Conservation (phyloP, 2,329 filamentous ascomycete genomes). For the Cladophialophora chaetospira region DNA sequence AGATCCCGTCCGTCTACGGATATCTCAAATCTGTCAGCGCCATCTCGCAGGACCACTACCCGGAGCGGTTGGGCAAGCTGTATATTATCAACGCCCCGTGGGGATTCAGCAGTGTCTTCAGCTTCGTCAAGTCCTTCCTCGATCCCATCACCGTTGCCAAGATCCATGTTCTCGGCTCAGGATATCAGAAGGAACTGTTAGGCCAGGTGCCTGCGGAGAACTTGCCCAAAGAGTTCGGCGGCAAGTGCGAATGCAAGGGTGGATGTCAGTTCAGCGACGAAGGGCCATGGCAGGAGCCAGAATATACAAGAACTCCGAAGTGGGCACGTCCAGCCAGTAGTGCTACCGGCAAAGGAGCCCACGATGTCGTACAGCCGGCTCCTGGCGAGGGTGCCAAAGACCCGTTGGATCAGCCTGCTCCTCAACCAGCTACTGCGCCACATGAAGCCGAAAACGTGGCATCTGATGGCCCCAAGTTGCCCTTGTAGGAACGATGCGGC, state of each 20-base stretch:
- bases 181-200: slow-evolving; percentile 82
- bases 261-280: slow-evolving; percentile 86
- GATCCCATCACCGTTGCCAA: slow-evolving; percentile 96
- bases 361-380: slow-evolving; percentile 22
- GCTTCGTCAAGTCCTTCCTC: slow-evolving; percentile 86
- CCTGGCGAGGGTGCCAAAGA: slow-evolving; percentile 25
- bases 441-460: slow-evolving; percentile 22
- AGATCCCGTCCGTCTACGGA: slow-evolving; percentile 78
- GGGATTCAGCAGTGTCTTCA: slow-evolving; percentile 88
- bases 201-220: slow-evolving; percentile 86
- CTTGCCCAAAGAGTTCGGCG: slow-evolving; percentile 83
- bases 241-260: slow-evolving; percentile 75
- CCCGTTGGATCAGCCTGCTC: slow-evolving; percentile 10
- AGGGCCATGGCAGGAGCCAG: slow-evolving; percentile 72
- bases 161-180: slow-evolving; percentile 83
- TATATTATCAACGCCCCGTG: slow-evolving; percentile 98
- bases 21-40: slow-evolving; percentile 83
- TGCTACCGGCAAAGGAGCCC: slow-evolving; percentile 25
- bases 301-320: slow-evolving; percentile 49
- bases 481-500: background rate
- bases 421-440: slow-evolving; percentile 18
- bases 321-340: slow-evolving; percentile 43
- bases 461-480: slow-evolving; percentile 19
- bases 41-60: slow-evolving; percentile 99
- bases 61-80: slow-evolving; percentile 90